Conservation (phyloP, 202 grass and related monocot genomes). For the Cymbopogon flexuosus region DNA sequence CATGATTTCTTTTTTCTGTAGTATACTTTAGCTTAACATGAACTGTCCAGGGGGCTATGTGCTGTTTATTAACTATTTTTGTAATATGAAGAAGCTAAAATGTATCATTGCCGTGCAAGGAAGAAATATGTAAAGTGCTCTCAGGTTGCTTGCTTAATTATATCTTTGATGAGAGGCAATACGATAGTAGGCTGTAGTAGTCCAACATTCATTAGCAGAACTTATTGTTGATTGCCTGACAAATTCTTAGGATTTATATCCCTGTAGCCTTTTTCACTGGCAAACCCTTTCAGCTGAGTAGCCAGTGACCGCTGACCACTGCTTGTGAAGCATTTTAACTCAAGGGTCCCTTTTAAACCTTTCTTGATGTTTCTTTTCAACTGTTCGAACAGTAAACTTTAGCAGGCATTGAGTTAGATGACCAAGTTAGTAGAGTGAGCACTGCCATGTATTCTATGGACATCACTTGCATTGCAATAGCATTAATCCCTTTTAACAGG, state of each 20-base stretch:
- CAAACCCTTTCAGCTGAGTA: background rate
- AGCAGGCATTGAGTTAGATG: background rate
- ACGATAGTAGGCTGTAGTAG: background rate
- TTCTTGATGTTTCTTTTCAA: background rate
- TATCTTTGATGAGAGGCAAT: background rate
- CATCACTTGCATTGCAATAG: background rate
- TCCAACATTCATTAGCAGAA: background rate
- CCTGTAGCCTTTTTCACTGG: background rate
- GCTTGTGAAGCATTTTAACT: background rate
- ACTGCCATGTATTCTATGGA: background rate
- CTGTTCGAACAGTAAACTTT: background rate
- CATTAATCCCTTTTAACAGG: background rate
- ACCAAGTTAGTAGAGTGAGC: background rate
- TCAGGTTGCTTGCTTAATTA: background rate
- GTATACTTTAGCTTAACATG: background rate
- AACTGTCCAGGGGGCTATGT: background rate
- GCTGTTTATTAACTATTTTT: background rate
- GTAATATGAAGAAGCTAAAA: background rate
- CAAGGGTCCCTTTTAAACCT: background rate
- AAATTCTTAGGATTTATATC: background rate
- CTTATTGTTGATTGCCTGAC: background rate
- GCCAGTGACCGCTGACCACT: background rate
- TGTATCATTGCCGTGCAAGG: background rate
- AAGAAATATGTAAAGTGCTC: background rate
- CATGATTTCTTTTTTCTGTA: background rate